Evolutionary conservation across 371 early-diverging fungal species (phyloP).

Genomic region (Saksenaea oblongispora): DNA sequence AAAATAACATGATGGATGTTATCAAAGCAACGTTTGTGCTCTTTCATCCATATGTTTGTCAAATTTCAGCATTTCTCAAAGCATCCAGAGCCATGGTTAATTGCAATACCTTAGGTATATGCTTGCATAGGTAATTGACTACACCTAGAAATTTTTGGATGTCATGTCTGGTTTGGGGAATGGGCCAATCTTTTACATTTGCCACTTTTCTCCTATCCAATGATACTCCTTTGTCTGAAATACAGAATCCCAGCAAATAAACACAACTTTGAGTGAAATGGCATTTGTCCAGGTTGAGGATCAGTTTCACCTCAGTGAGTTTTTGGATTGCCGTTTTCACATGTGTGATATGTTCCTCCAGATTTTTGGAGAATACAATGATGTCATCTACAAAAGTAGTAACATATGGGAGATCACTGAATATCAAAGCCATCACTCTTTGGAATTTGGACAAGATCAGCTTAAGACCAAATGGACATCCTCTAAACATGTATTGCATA

Average conservation of each 20-base stretch:
- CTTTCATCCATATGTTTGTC: background rate
- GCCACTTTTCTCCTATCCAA: conserved; percentile 12
- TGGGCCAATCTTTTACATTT: conserved; percentile 14
- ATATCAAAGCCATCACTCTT: conserved; percentile 15
- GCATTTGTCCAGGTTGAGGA: conserved; percentile 19
- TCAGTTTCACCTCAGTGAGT: conserved; percentile 11
- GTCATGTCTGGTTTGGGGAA: conserved; percentile 9
- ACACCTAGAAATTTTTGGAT: conserved; percentile 19
- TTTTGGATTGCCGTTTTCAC: conserved; percentile 5
- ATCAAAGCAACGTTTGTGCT: conserved; percentile 3
- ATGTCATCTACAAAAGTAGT: conserved; percentile 11
- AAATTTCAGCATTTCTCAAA: conserved; percentile 11
- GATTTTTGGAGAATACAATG: background rate
- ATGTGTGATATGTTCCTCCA: conserved; percentile 5
- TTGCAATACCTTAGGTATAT: conserved; percentile 13
- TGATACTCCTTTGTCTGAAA: conserved; percentile 13
- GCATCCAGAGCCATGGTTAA: conserved; percentile 22
- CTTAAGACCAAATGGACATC: conserved; percentile 8
- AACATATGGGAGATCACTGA: background rate
- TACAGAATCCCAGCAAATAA: conserved; percentile 16
- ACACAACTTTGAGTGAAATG: conserved; percentile 7
- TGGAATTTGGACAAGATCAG: conserved; percentile 24
- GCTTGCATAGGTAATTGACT: conserved; percentile 24
- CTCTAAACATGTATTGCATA: conserved; percentile 8
- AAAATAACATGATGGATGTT: conserved; percentile 1